Percentiles rank a stretch among this genome's conserved stretches.
Evolutionary conservation across 208 protist species (phyloP).

Genomic region (Leishmania mexicana): DNA sequence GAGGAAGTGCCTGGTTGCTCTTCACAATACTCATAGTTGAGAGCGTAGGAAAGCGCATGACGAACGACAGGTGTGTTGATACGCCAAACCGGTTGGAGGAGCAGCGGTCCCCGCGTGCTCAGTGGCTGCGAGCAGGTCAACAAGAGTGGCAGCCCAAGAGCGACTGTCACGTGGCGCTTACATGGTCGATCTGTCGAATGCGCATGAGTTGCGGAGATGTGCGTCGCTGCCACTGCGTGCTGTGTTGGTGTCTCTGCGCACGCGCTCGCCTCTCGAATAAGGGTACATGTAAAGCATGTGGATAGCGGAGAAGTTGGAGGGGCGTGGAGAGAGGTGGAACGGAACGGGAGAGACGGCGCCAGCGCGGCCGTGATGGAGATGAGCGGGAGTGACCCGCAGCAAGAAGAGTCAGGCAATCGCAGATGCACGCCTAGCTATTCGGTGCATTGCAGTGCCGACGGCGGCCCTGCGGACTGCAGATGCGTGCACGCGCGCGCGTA

Average conservation of each 20-base stretch:
- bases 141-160: not conserved
- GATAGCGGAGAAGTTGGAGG: not conserved
- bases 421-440: not conserved
- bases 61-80: not conserved
- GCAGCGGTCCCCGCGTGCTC: not conserved
- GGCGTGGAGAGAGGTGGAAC: not conserved
- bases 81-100: not conserved
- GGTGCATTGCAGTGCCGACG: not conserved
- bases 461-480: not conserved
- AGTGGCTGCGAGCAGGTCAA: not conserved
- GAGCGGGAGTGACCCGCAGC: not conserved
- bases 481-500: not conserved
- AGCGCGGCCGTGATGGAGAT: not conserved
- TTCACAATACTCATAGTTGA: not conserved
- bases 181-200: not conserved
- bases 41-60: not conserved
- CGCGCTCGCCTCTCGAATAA: not conserved
- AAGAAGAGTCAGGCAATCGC: not conserved
- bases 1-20: not conserved
- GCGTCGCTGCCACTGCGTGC: not conserved
- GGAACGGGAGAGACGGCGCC: not conserved
- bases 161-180: not conserved
- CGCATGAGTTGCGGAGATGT: not conserved
- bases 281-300: not conserved
- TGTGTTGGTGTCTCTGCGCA: not conserved